These are phyloP conservation scores for Trichocomaceae sp. DNA, from an alignment of 2,329 filamentous ascomycete species.

Conservation along the genomic window DNA sequence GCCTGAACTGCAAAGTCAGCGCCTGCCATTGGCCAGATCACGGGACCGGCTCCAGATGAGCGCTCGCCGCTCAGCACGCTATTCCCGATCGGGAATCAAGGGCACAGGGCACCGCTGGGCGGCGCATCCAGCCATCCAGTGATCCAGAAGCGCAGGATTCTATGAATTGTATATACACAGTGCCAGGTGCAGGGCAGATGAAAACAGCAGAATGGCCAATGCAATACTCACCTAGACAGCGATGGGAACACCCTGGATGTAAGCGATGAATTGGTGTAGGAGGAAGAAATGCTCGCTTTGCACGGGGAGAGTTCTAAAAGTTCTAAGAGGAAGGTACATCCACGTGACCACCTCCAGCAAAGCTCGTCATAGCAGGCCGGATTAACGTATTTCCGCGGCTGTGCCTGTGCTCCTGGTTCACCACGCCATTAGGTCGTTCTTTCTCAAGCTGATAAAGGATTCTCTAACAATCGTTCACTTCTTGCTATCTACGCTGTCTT, in stretches of 20 bases:
- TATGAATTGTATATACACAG: not conserved
- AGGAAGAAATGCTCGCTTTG: not conserved
- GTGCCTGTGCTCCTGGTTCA: conserved; percentile 4
- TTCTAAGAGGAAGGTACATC: not conserved
- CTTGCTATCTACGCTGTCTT: too few relatives aligned
- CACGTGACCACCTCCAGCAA: too few relatives aligned
- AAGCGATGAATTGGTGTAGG: not conserved
- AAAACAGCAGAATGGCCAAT: not conserved
- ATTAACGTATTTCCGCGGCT: conserved; percentile 3
- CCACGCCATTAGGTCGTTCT: too few relatives aligned
- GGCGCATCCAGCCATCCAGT: conserved; percentile 2
- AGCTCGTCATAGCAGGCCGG: not conserved
- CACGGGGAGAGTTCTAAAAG: too few relatives aligned
- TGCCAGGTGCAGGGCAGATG: not conserved
- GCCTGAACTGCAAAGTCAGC: not conserved
- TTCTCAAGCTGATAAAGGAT: too few relatives aligned
- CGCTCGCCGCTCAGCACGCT: conserved; percentile 7
- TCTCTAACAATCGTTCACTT: not conserved
- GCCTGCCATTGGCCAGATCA: conserved; percentile 3
- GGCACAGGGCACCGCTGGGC: not conserved
- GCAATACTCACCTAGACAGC: not conserved
- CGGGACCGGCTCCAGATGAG: not conserved
- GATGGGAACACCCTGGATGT: not conserved
- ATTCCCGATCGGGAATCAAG: conserved; percentile 5
- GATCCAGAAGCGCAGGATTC: not conserved